Conservation (phyloP, 164 flowering plant genomes). For the Liriodendron chinense region DNA sequence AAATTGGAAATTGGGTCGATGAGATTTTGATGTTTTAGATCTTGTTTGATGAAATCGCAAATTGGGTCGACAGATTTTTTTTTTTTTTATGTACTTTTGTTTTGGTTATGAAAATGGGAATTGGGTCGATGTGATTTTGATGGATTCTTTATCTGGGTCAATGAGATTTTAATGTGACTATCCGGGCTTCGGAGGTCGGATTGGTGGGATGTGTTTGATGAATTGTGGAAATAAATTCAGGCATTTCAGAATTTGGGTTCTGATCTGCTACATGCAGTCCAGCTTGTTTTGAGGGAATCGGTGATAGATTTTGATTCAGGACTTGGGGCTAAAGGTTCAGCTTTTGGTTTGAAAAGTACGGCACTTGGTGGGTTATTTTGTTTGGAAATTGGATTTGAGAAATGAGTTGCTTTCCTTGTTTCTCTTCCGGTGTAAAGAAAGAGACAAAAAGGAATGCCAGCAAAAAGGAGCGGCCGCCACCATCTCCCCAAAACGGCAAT, state of each 20-base stretch:
- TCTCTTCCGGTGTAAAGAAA: conserved; percentile 9
- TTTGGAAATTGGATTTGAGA: background rate
- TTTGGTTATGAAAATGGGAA: background rate
- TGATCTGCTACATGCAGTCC: background rate
- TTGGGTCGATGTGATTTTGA: conserved; percentile 5
- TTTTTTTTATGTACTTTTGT: background rate
- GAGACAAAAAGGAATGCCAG: background rate
- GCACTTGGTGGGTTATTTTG: background rate
- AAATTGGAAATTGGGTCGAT: conserved; percentile 1
- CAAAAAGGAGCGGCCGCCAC: background rate
- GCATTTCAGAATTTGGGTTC: background rate
- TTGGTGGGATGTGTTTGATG: background rate
- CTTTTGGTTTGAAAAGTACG: background rate
- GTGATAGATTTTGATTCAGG: background rate
- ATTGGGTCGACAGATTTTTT: background rate
- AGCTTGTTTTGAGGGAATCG: background rate
- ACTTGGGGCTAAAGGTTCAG: background rate
- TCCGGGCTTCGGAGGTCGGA: background rate
- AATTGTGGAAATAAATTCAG: background rate
- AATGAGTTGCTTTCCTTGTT: conserved; percentile 17
- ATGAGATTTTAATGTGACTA: background rate
- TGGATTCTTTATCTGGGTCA: background rate
- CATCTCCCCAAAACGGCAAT: background rate
- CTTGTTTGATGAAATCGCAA: background rate
- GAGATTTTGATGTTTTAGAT: background rate